Percentiles rank a stretch among this genome's conserved stretches.
Evolutionary conservation across 345 rosid genomes (phyloP).

Genomic region (Cardamine chenopodiifolia): DNA sequence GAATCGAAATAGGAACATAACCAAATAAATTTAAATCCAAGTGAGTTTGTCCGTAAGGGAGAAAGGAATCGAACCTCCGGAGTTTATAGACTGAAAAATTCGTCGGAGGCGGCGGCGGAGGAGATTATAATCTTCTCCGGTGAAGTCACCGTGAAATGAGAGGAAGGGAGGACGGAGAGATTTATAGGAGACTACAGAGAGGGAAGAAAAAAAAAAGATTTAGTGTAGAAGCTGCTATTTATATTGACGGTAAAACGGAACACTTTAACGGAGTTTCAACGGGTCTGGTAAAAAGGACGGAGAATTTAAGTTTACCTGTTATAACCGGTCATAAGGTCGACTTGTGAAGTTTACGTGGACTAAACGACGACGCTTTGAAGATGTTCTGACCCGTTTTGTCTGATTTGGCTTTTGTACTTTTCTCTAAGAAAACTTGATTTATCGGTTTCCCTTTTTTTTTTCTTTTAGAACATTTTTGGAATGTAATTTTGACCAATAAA

Average conservation of each 20-base stretch:
- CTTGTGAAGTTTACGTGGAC: constrained; percentile 28
- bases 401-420: constrained; percentile 32
- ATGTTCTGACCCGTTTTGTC: not conserved
- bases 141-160: constrained; percentile 46
- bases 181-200: constrained; percentile 27
- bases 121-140: constrained; percentile 34
- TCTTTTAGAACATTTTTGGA: not conserved
- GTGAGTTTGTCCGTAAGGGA: constrained; percentile 34
- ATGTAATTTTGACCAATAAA: constrained; percentile 25
- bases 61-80: constrained; percentile 13
- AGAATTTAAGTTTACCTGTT: constrained; percentile 33
- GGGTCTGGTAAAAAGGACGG: constrained; percentile 21
- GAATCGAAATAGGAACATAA: not conserved
- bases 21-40: not conserved
- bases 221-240: constrained; percentile 40
- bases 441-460: constrained; percentile 31
- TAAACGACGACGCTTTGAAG: constrained; percentile 32
- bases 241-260: constrained; percentile 43
- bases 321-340: constrained; percentile 31
- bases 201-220: not conserved
- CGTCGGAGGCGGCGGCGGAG: constrained; percentile 25
- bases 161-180: constrained; percentile 23
- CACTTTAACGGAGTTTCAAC: constrained; percentile 26
- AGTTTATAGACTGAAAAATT: not conserved
- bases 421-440: constrained; percentile 23